These are phyloP conservation scores for Nigrospora sphaerica DNA, from an alignment of 2,329 filamentous ascomycete species.

Conservation along the genomic window DNA sequence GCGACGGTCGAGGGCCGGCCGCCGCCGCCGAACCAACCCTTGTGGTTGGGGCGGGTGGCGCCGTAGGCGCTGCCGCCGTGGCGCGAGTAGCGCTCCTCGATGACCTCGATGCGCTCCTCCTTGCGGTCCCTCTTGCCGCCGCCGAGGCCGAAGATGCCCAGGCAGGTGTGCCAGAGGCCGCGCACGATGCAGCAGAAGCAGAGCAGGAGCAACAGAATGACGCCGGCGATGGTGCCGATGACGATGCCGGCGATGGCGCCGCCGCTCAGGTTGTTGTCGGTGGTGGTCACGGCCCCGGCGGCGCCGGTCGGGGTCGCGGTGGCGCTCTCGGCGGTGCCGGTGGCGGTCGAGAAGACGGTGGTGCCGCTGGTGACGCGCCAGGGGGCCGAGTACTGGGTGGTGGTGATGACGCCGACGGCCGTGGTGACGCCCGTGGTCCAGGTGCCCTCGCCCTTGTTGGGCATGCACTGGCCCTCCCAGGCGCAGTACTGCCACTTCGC, in stretches of 20 bases:
- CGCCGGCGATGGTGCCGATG: slow-evolving; percentile 62
- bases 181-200: slow-evolving; percentile 69
- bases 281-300: slow-evolving; percentile 30
- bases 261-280: slow-evolving; percentile 46
- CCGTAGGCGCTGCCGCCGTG: slow-evolving; percentile 37
- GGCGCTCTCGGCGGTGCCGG: slow-evolving; percentile 37
- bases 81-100: slow-evolving; percentile 55
- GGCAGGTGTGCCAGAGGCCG: slow-evolving; percentile 51
- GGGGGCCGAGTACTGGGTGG: slow-evolving; percentile 41
- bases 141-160: slow-evolving; percentile 55
- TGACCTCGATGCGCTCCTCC: slow-evolving; percentile 50
- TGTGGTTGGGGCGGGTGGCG: slow-evolving; percentile 44
- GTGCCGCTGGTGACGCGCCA: slow-evolving; percentile 46
- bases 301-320: slow-evolving; percentile 47
- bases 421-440: slow-evolving; percentile 36
- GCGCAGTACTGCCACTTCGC: slow-evolving; percentile 62
- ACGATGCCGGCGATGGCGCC: slow-evolving; percentile 79
- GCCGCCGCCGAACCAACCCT: slow-evolving; percentile 48
- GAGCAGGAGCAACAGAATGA: slow-evolving; percentile 59
- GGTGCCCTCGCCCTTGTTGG: slow-evolving; percentile 39
- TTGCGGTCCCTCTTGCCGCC: slow-evolving; percentile 39
- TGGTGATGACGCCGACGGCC: slow-evolving; percentile 43
- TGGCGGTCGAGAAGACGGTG: slow-evolving; percentile 40
- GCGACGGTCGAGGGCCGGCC: slow-evolving; percentile 29
- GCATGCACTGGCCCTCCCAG: slow-evolving; percentile 47